Conservation (phyloP, 176 grass and related monocot genomes). For the Avena sativa region DNA sequence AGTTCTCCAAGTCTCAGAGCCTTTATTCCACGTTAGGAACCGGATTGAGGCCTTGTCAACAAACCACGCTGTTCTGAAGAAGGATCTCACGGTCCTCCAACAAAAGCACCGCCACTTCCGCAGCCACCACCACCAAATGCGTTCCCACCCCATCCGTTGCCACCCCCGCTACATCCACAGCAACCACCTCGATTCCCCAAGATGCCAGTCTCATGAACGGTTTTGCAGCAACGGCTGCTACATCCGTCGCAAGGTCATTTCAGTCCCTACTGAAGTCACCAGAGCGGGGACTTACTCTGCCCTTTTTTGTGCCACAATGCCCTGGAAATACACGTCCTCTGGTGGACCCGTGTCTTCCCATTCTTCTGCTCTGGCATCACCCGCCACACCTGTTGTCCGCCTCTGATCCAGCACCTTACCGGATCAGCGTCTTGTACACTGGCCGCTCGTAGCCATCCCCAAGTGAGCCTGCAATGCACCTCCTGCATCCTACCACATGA, state of each 20-base stretch:
- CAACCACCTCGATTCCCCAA: slow-evolving; percentile 1
- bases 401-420: neutral
- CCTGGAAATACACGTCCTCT: neutral
- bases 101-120: neutral
- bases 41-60: neutral
- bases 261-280: neutral
- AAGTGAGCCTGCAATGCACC: neutral
- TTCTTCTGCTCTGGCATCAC: neutral
- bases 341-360: neutral
- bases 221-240: neutral
- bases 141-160: neutral
- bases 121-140: neutral
- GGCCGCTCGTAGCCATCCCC: neutral
- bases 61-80: slow-evolving; percentile 11
- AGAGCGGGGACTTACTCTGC: neutral
- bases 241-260: slow-evolving; percentile 2
- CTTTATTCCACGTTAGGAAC: slow-evolving; percentile 6
- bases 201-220: neutral
- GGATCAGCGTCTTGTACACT: neutral
- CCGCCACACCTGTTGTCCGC: neutral
- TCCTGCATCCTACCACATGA: neutral
- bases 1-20: neutral
- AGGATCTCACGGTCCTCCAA: neutral
- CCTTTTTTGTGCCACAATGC: neutral
- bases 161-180: neutral